Evolutionary conservation across 495 filamentous ascomycete genomes (phyloP), one percentile per base, ranked within the genome.

Genomic region (Tetracladium setigerum): DNA sequence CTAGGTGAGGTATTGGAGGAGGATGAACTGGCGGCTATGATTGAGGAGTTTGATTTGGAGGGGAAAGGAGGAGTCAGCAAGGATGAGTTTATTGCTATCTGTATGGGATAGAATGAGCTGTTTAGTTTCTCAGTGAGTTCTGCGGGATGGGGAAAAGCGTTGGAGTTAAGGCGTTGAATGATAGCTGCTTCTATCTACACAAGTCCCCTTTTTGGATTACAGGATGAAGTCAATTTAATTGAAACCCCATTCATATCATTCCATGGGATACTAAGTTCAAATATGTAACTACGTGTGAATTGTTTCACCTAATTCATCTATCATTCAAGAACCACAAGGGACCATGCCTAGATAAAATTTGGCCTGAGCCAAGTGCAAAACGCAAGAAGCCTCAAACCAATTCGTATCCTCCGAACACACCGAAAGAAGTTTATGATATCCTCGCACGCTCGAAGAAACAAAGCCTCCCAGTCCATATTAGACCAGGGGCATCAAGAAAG

Each of bases 41-140:
- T 98, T 69, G 89, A 95, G 66, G 92, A 98, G 70, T 98, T 98
- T 75, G 92, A 98, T 72, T 69, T 95, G 47, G 85, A 91, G 62
- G 89, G 87, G 0, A 90, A 94, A 55, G 88, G 88, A 5, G 88
- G 82, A 54, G 92, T 97, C 47, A 86, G 81, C 53, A 71, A 82
- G 57, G 91, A 96, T 50, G 91, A 92, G 64, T 97, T 97, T 73
- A 74, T 95, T 49, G 73, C 73, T 24, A 89, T 91, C 56, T 90
- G 86, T 46, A 62, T 62, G 53, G 53, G 57, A 10, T 59, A 16
- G 46, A 41, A 24, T 7, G 22, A 7, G 22, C 22, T 27, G 7
- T 36, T 36, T 10, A n/a, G 3, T 10, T 36, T 36, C 34, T n/a
- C 2, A 36, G 5, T 36, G 13, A 36, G 34, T 36, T n/a, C 34